A percentile compares a stretch with the other conserved stretches of the same genome.
These are phyloP conservation scores for Cephaloascus albidus DNA, from an alignment of 805 yeast species.

Conservation along the genomic window DNA sequence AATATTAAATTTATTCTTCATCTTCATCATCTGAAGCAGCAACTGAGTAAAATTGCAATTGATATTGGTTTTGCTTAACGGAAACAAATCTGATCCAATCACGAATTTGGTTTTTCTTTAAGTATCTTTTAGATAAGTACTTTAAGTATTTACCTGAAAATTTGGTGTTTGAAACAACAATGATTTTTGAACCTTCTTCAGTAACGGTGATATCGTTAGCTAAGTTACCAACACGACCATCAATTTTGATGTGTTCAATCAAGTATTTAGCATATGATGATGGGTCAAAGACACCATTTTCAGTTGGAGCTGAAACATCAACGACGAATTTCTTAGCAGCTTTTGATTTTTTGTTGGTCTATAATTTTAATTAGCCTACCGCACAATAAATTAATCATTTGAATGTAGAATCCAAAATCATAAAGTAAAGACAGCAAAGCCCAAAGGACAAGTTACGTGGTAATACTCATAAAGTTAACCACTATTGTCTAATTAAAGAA, in stretches of 20 bases:
- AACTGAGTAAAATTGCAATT: slow-evolving; percentile 98
- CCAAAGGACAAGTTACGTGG: slow-evolving; percentile 29
- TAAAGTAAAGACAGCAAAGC: slow-evolving; percentile 37
- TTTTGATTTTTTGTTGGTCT: slow-evolving; percentile 74
- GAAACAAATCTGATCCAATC: slow-evolving; percentile 99
- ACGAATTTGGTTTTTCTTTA: slow-evolving; percentile 99
- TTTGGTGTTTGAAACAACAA: slow-evolving; percentile 85
- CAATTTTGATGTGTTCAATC: slow-evolving; percentile 98
- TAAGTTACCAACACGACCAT: slow-evolving; percentile 91
- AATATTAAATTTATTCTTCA: slow-evolving; percentile 60
- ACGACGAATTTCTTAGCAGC: slow-evolving; percentile 85
- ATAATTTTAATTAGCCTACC: slow-evolving; percentile 63
- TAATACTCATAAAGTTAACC: slow-evolving; percentile 4
- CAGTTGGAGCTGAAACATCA: slow-evolving; percentile 96
- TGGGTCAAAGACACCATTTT: slow-evolving; percentile 96
- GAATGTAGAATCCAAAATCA: slow-evolving; percentile 3
- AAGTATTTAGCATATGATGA: slow-evolving; percentile 96
- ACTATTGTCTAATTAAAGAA: slow-evolving; percentile 2
- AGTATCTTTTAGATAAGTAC: slow-evolving; percentile 99
- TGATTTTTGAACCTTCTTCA: slow-evolving; percentile 79
- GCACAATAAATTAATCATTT: slow-evolving; percentile 30
- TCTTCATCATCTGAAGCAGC: slow-evolving; percentile 91
- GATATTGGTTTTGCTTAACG: slow-evolving; percentile 90
- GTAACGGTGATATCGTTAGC: slow-evolving; percentile 89
- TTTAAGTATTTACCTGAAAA: slow-evolving; percentile 99